Percentiles rank a stretch among this genome's conserved stretches.
phyloP scores from a whole-genome alignment of 2,329 filamentous ascomycete species.

The Pestalotiopsis sp. region DNA sequence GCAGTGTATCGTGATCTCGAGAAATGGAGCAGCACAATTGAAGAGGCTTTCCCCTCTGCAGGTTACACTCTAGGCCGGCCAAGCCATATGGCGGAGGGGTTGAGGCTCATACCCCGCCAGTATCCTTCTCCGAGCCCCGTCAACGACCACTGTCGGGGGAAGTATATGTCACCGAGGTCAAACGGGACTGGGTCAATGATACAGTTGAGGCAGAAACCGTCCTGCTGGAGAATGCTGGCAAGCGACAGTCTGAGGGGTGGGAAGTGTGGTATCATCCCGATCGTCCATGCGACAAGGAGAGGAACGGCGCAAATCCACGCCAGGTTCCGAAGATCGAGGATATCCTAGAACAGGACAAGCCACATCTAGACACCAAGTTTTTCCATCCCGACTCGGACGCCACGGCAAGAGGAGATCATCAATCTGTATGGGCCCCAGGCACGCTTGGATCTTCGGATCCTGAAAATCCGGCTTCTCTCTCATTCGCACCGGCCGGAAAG shows the following conservation, averaged over 20 bases:
- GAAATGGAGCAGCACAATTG: neutral
- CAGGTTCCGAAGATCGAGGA: neutral
- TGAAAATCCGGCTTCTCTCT: neutral
- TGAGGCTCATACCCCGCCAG: neutral
- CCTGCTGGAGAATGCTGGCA: neutral
- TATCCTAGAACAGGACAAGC: neutral
- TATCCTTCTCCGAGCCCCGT: neutral
- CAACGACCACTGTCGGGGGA: neutral
- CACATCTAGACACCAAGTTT: neutral
- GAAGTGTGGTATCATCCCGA: neutral
- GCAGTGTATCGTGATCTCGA: neutral
- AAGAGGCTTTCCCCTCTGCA: neutral
- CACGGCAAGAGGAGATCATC: too few species aligned
- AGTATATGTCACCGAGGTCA: neutral
- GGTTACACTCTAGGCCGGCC: neutral
- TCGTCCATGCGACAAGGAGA: neutral
- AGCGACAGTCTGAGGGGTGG: neutral
- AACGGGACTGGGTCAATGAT: neutral
- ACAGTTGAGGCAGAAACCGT: neutral
- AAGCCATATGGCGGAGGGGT: neutral
- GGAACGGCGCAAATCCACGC: neutral
- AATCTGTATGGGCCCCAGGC: too few species aligned
- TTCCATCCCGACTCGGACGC: too few species aligned
- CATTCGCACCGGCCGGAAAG: neutral
- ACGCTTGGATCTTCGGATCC: too few species aligned